Conservation (phyloP, 228 moss, liverwort and hornwort genomes). For the Sphagnum fallax region DNA sequence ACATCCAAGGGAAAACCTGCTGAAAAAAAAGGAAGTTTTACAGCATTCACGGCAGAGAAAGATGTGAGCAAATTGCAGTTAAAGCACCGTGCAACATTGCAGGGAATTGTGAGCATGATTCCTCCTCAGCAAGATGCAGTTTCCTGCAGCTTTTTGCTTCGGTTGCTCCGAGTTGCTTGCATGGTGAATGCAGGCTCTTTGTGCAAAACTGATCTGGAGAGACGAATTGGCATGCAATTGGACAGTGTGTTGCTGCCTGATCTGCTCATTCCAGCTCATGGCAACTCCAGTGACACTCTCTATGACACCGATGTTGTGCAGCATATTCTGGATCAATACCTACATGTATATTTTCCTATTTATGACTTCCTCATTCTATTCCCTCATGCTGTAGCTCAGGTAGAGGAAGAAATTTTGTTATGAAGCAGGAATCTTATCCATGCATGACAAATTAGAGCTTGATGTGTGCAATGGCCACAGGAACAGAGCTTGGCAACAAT, state of each 20-base stretch:
- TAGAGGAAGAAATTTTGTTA: slow-evolving; percentile 12
- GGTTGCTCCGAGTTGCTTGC: slow-evolving; percentile 47
- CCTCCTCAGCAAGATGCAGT: slow-evolving; percentile 38
- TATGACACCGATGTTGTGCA: slow-evolving; percentile 61
- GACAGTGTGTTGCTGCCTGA: slow-evolving; percentile 53
- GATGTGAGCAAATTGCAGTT: slow-evolving; percentile 7
- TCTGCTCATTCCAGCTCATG: slow-evolving; percentile 46
- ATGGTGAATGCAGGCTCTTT: slow-evolving; percentile 28
- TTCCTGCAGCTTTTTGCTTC: slow-evolving; percentile 50
- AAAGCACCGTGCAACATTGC: slow-evolving; percentile 29
- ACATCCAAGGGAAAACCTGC: slow-evolving; percentile 8
- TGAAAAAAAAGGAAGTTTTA: slow-evolving; percentile 1
- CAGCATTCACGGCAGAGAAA: slow-evolving; percentile 5
- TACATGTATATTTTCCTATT: slow-evolving; percentile 15
- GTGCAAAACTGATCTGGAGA: slow-evolving; percentile 46
- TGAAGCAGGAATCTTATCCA: not conserved
- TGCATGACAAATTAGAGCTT: slow-evolving; percentile 3
- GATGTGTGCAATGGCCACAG: slow-evolving; percentile 12
- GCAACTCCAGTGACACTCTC: slow-evolving; percentile 25
- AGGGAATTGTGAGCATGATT: slow-evolving; percentile 34
- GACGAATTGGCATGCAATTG: slow-evolving; percentile 40
- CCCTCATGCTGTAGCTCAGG: slow-evolving; percentile 65
- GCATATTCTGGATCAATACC: slow-evolving; percentile 48
- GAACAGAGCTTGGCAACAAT: slow-evolving; percentile 24
- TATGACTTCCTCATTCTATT: not conserved